phyloP scores from a whole-genome alignment of 805 yeast species.

The Kodamaea restingae region DNA sequence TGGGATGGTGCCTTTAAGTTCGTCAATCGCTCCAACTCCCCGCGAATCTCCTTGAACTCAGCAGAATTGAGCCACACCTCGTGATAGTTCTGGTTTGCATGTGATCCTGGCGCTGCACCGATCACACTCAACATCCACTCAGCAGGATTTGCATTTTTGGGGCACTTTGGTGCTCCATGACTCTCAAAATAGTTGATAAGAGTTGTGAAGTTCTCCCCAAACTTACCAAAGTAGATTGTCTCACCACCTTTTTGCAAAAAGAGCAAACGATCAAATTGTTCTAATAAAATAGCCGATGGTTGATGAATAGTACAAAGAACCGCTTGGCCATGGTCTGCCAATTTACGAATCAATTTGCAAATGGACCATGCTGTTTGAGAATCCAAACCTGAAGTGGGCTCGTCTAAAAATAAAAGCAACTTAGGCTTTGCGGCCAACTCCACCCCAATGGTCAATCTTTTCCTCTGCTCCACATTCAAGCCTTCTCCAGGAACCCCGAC shows the following conservation, averaged over 20 bases:
- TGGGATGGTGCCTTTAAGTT: not conserved
- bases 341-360: slow-evolving; percentile 45
- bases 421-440: slow-evolving; percentile 55
- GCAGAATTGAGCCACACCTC: slow-evolving; percentile 22
- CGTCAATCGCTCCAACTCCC: slow-evolving; percentile 18
- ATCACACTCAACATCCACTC: slow-evolving; percentile 27
- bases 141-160: slow-evolving; percentile 72
- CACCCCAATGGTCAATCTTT: slow-evolving; percentile 51
- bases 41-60: slow-evolving; percentile 13
- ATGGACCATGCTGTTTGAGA: slow-evolving; percentile 60
- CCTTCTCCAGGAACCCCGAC: slow-evolving; percentile 46
- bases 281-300: slow-evolving; percentile 74
- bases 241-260: slow-evolving; percentile 68
- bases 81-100: slow-evolving; percentile 22
- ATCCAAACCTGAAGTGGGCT: slow-evolving; percentile 59
- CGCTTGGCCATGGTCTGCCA: slow-evolving; percentile 54
- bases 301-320: slow-evolving; percentile 70
- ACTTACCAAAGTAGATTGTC: slow-evolving; percentile 72
- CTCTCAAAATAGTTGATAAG: slow-evolving; percentile 64
- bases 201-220: slow-evolving; percentile 55
- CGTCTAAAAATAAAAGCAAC: slow-evolving; percentile 51
- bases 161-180: slow-evolving; percentile 64
- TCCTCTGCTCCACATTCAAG: slow-evolving; percentile 52
- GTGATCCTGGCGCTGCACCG: slow-evolving; percentile 31
- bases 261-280: slow-evolving; percentile 71